Base-by-base conservation (phyloP, 2,329 filamentous ascomycete species). In the Aureobasidium melanogenum region DNA sequence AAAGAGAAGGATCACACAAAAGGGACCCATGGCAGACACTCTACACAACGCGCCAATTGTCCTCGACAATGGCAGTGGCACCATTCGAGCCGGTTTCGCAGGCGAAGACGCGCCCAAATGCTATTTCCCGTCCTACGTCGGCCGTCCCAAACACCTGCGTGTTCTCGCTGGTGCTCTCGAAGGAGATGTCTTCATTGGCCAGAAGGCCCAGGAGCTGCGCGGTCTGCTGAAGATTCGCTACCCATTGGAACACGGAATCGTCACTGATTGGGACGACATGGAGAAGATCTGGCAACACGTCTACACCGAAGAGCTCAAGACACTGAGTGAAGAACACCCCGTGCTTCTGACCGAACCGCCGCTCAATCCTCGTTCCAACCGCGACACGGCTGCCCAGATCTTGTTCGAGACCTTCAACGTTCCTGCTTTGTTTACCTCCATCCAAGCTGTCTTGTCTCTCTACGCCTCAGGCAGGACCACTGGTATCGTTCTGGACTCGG, bases 201-300 rank as follows among this genome's bases (percentile, higher is more conserved):
- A 92, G 69, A 88, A 91, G 74, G 92, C 93, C 63, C 89, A 91
- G 68, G 92, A 97, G 72, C 82, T 96, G 70, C 86, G 93, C 70
- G 94, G 94, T 3, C 79, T 99, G 64, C 82, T 99, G 68, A 99
- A 97, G 83, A 97, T 99, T 69, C 84, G 86, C 66, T 97, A 97
- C 73, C 94, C 94, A 47, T 79, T 99, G 60, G 94, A 97, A 78
- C 94, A 99, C 74, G 94, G 94, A 68, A 95, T 99, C 70, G 94
- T 99, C 65, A 99, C 94, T 68, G 91, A 99, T 76, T 99, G 94
- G 94, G 94, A 97, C 73, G 94, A 99, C 72, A 99, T 99, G 94
- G 94, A 99, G 80, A 87, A 91, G 78, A 99, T 99, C 77, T 99
- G 94, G 94, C 89, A 95, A 70, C 94, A 96, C 72, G 91, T 99